Evolutionary conservation across 2,329 filamentous ascomycete genomes (phyloP).

Genomic region (Colletotrichum lentis): DNA sequence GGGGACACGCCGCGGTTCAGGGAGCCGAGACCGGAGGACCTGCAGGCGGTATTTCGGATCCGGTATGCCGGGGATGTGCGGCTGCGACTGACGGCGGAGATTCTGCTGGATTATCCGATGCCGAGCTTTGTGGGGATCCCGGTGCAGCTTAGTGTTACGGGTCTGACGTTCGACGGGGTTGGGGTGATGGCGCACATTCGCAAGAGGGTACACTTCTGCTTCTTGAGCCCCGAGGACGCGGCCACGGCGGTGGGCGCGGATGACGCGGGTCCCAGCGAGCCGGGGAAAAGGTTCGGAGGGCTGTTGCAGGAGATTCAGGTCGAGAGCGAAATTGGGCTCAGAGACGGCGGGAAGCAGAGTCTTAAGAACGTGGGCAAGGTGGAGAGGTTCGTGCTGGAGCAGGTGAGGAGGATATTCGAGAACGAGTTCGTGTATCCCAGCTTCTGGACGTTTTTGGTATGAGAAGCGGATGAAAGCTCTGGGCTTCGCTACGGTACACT

Average conservation of each 20-base stretch:
- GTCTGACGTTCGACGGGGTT: constrained; percentile 92
- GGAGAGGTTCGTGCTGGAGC: constrained; percentile 94
- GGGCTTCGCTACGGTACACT: background rate
- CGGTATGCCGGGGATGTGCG: constrained; percentile 88
- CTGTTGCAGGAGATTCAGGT: constrained; percentile 92
- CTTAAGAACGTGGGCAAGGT: constrained; percentile 99
- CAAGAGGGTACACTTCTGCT: constrained; percentile 90
- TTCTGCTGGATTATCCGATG: constrained; percentile 97
- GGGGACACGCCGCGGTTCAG: constrained; percentile 61
- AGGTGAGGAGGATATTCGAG: constrained; percentile 96
- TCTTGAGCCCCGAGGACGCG: constrained; percentile 90
- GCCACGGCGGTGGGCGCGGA: constrained; percentile 71
- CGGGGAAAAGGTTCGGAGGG: constrained; percentile 65
- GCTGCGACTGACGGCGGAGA: constrained; percentile 90
- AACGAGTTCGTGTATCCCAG: constrained; percentile 98
- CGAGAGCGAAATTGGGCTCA: constrained; percentile 95
- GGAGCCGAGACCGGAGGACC: constrained; percentile 82
- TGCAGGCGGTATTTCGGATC: constrained; percentile 92
- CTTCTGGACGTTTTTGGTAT: constrained; percentile 94
- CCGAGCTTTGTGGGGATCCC: constrained; percentile 97
- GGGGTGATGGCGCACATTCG: constrained; percentile 92
- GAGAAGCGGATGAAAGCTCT: background rate
- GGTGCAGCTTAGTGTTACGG: constrained; percentile 92
- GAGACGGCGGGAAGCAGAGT: constrained; percentile 90
- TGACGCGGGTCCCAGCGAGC: constrained; percentile 44